A percentile compares a stretch with the other conserved stretches of the same genome.
These are phyloP conservation scores for Cladophialophora exuberans DNA, from an alignment of 2,329 filamentous ascomycete species.

Conservation along the genomic window DNA sequence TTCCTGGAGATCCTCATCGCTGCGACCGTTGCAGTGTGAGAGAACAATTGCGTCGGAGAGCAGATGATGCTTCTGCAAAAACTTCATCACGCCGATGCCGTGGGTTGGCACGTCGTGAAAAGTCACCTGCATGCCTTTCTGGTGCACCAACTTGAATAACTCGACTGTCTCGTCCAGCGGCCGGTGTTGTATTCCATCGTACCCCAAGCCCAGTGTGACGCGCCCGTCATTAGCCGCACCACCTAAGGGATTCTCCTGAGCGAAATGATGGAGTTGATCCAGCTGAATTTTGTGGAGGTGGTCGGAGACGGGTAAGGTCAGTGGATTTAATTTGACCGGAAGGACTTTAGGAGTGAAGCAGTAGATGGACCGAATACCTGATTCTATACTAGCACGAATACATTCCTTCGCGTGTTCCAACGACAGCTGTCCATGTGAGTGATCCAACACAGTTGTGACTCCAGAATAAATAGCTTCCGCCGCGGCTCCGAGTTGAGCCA, in stretches of 20 bases:
- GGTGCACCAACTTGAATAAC: slow-evolving; percentile 4
- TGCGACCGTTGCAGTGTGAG: slow-evolving; percentile 42
- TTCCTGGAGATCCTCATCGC: slow-evolving; percentile 31
- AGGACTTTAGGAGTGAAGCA: slow-evolving; percentile 31
- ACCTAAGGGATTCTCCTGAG: slow-evolving; percentile 29
- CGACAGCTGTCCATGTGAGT: slow-evolving; percentile 36
- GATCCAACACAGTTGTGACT: slow-evolving; percentile 37
- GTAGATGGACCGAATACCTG: slow-evolving; percentile 37
- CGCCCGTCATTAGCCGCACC: slow-evolving; percentile 31
- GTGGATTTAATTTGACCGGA: slow-evolving; percentile 9
- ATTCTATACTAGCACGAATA: slow-evolving; percentile 33
- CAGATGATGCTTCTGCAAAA: slow-evolving; percentile 8
- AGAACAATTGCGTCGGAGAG: slow-evolving; percentile 35
- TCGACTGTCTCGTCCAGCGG: slow-evolving; percentile 28
- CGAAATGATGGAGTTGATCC: slow-evolving; percentile 31
- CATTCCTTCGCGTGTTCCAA: slow-evolving; percentile 33
- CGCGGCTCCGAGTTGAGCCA: slow-evolving; percentile 36
- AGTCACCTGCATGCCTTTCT: slow-evolving; percentile 34
- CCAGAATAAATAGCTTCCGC: slow-evolving; percentile 20
- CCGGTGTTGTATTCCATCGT: slow-evolving; percentile 34
- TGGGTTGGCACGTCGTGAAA: slow-evolving; percentile 33
- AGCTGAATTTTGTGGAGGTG: slow-evolving; percentile 15
- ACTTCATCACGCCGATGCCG: slow-evolving; percentile 26
- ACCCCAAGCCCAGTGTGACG: slow-evolving; percentile 36
- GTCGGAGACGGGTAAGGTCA: slow-evolving; percentile 11